Evolutionary conservation across 257 asterid species (phyloP).

Genomic region (Jasminum sambac): DNA sequence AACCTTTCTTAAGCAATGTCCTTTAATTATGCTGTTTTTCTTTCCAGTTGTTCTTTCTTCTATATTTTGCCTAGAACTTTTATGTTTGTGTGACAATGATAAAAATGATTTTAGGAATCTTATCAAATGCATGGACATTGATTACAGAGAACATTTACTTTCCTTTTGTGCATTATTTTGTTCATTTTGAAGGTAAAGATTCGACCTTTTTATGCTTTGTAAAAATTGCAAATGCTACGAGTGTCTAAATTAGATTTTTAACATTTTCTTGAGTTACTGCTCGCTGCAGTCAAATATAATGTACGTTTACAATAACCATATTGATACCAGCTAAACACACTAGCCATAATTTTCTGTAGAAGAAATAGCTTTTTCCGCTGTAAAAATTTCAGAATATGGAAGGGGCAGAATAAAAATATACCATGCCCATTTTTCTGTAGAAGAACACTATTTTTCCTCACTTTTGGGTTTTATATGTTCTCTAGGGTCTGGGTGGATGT

Average conservation of each 20-base stretch:
- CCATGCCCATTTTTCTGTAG: neutral
- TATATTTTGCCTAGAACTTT: neutral
- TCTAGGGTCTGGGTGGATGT: slow-evolving; percentile 96
- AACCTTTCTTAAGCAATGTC: neutral
- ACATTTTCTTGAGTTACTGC: neutral
- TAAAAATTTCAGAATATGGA: neutral
- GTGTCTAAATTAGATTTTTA: neutral
- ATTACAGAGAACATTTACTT: neutral
- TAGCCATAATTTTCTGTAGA: neutral
- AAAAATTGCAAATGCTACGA: neutral
- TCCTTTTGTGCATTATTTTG: neutral
- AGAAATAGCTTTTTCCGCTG: neutral
- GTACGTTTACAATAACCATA: neutral
- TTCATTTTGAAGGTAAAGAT: neutral
- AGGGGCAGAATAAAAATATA: neutral
- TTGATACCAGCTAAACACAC: neutral
- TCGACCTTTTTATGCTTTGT: neutral
- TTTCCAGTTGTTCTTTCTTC: neutral
- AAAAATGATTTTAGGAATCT: neutral
- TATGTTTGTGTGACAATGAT: neutral
- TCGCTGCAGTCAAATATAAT: neutral
- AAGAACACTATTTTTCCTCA: neutral
- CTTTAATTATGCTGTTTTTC: neutral
- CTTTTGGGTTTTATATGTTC: slow-evolving; percentile 9
- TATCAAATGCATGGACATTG: neutral